Conservation (phyloP, 2,329 filamentous ascomycete species). For the Metarhizium rileyi region DNA sequence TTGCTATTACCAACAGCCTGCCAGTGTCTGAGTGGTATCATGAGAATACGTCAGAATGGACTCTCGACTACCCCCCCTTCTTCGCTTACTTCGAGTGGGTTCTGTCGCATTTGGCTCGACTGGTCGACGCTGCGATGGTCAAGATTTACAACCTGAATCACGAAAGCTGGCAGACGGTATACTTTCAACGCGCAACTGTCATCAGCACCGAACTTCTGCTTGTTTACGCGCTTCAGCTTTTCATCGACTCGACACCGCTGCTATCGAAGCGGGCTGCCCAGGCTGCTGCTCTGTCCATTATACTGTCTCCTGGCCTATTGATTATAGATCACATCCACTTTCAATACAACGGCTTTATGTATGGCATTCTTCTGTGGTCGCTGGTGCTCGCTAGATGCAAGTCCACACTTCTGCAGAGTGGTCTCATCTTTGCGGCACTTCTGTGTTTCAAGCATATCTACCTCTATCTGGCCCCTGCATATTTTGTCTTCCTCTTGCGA, state of each 20-base stretch:
- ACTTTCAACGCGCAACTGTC: slow-evolving; percentile 86
- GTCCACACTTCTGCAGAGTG: slow-evolving; percentile 67
- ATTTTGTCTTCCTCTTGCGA: slow-evolving; percentile 88
- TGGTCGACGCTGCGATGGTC: slow-evolving; percentile 74
- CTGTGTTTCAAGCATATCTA: slow-evolving; percentile 98
- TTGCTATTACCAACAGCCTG: slow-evolving; percentile 86
- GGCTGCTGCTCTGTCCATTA: slow-evolving; percentile 76
- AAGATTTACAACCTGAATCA: slow-evolving; percentile 72
- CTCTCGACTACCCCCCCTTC: slow-evolving; percentile 95
- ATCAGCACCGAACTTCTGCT: slow-evolving; percentile 77
- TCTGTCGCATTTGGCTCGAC: slow-evolving; percentile 69
- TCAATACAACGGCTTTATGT: slow-evolving; percentile 97
- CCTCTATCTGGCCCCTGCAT: slow-evolving; percentile 89
- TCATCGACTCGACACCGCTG: slow-evolving; percentile 60
- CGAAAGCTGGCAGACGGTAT: slow-evolving; percentile 86
- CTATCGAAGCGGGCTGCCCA: slow-evolving; percentile 67
- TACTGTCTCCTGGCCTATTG: slow-evolving; percentile 84
- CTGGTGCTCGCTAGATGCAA: slow-evolving; percentile 70
- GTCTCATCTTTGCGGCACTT: slow-evolving; percentile 72
- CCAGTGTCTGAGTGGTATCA: slow-evolving; percentile 89
- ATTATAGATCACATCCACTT: slow-evolving; percentile 99
- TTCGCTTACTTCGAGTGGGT: slow-evolving; percentile 96
- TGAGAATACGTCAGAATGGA: slow-evolving; percentile 98
- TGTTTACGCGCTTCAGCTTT: slow-evolving; percentile 72
- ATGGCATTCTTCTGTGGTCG: slow-evolving; percentile 80